phyloP scores from a whole-genome alignment of 2,329 filamentous ascomycete species.

The Pezicula carpinea region DNA sequence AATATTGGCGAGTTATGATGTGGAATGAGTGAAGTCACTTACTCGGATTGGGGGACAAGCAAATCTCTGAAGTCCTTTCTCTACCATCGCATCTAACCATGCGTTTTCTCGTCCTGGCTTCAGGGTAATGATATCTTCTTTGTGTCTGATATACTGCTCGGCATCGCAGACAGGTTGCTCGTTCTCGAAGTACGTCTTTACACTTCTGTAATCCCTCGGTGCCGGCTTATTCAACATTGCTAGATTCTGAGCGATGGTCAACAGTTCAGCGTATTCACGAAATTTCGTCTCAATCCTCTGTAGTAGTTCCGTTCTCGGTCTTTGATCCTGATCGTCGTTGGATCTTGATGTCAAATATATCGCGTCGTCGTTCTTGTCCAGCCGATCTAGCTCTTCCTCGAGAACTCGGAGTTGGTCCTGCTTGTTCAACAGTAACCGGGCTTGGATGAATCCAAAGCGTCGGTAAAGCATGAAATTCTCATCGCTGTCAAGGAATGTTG shows the following conservation, averaged over 20 bases:
- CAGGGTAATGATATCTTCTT: constrained; percentile 36
- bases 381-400: constrained; percentile 14
- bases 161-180: constrained; percentile 21
- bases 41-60: constrained; percentile 10
- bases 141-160: constrained; percentile 28
- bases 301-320: constrained; percentile 10
- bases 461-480: constrained; percentile 37
- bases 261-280: constrained; percentile 9
- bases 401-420: constrained; percentile 18
- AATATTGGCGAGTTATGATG: not conserved
- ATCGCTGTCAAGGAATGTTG: constrained; percentile 36
- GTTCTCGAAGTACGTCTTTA: constrained; percentile 23
- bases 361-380: constrained; percentile 8
- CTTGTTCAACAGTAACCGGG: constrained; percentile 28
- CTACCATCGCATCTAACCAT: constrained; percentile 33
- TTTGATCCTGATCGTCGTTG: constrained; percentile 8
- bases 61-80: constrained; percentile 19
- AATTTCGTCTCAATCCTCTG: constrained; percentile 9
- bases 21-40: not conserved
- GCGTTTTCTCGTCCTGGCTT: constrained; percentile 33
- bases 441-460: constrained; percentile 36
- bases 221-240: constrained; percentile 27
- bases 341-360: constrained; percentile 7
- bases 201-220: constrained; percentile 28
- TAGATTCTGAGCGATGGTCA: constrained; percentile 19